A percentile compares a stretch with the other conserved stretches of the same genome.
phyloP scores from a whole-genome alignment of 1,139 yeast species.

The Candida tetrigidarum region DNA sequence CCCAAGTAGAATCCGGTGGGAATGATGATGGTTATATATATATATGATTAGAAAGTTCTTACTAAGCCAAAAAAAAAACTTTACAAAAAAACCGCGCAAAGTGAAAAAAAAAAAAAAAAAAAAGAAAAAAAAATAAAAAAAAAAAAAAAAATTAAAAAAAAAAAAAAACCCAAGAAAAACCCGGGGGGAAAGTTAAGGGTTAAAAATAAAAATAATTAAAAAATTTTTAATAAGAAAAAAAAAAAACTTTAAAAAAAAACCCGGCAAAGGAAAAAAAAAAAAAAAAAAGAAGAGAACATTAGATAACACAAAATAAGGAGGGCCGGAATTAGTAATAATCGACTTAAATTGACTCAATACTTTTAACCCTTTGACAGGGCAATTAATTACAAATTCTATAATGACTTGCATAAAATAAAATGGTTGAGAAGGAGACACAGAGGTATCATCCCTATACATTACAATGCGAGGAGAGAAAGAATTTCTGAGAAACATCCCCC shows the following conservation, averaged over 20 bases:
- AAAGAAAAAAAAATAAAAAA: neutral
- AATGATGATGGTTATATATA: neutral
- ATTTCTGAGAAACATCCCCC: no score
- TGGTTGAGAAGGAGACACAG: neutral
- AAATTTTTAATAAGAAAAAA: no score
- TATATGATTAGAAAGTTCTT: neutral
- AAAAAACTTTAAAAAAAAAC: no score
- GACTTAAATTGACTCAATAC: neutral
- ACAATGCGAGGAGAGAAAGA: no score
- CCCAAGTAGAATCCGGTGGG: neutral
- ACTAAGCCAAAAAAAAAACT: no score
- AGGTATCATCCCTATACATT: no score
- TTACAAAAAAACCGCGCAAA: no score
- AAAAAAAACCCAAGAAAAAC: neutral
- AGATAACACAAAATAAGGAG: neutral
- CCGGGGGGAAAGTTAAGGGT: no score
- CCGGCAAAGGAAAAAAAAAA: neutral
- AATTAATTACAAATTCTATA: no score
- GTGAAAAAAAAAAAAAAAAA: neutral
- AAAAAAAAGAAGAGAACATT: neutral
- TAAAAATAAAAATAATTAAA: neutral
- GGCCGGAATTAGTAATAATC: conserved; percentile 6
- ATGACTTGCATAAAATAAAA: conserved; percentile 4
- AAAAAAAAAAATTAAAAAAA: neutral
- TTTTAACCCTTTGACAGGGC: conserved; percentile 7